phyloP scores from a whole-genome alignment of 1,284 basidiomycete species.

The Tilletia indica region DNA sequence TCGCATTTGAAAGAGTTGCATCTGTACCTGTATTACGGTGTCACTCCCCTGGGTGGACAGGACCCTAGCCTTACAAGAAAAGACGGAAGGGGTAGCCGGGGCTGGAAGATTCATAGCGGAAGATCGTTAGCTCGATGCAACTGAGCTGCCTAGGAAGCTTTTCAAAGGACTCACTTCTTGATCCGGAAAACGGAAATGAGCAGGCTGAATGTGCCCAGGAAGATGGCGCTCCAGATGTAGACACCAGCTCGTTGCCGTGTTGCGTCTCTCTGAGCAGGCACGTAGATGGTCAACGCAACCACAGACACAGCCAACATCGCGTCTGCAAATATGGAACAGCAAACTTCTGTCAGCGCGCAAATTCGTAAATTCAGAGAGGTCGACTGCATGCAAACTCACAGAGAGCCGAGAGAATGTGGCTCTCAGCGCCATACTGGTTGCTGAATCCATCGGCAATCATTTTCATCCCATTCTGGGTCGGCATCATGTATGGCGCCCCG shows the following conservation, averaged over 20 bases:
- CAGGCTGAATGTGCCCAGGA: conserved; percentile 81
- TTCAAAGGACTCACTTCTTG: conserved; percentile 70
- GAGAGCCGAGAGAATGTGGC: conserved; percentile 77
- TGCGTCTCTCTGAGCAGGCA: conserved; percentile 74
- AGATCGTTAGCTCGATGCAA: conserved; percentile 32
- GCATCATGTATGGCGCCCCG: conserved; percentile 67
- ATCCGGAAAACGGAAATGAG: conserved; percentile 84
- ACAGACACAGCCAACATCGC: conserved; percentile 77
- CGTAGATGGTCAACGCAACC: conserved; percentile 76
- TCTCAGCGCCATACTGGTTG: conserved; percentile 89
- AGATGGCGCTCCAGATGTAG: conserved; percentile 81
- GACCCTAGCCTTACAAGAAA: conserved; percentile 27
- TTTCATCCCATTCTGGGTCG: not conserved
- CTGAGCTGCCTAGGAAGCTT: conserved; percentile 14
- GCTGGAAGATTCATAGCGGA: conserved; percentile 18
- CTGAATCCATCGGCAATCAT: conserved; percentile 75
- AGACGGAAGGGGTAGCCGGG: conserved; percentile 43
- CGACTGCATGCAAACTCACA: conserved; percentile 65
- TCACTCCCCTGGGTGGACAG: too few relatives aligned
- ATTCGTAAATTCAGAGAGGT: too few relatives aligned
- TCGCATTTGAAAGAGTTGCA: too few relatives aligned
- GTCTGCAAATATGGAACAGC: conserved; percentile 62
- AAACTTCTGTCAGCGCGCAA: too few relatives aligned
- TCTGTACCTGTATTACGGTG: too few relatives aligned
- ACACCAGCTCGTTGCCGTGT: conserved; percentile 77